These are phyloP conservation scores for barley (Hordeum vulgare) DNA, from an alignment of 176 grass and related monocot species.

Conservation along the genomic window DNA sequence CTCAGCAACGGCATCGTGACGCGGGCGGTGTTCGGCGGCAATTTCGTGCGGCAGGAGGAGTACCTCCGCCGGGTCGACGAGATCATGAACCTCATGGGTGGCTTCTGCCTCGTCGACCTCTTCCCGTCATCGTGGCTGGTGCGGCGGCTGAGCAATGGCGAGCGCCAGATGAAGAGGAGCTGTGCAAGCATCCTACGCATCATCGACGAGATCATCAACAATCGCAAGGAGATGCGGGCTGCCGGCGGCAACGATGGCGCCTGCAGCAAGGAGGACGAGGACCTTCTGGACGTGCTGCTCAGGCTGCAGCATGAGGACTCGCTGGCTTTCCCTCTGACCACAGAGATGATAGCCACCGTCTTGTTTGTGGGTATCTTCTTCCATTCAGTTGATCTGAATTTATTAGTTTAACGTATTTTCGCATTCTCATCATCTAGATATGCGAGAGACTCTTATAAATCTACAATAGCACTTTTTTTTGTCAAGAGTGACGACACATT, in stretches of 20 bases:
- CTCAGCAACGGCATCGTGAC: background rate
- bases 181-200: background rate
- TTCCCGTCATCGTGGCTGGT: conserved; percentile 22
- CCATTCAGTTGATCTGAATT: too few species aligned
- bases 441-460: too few species aligned
- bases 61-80: background rate
- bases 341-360: background rate
- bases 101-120: background rate
- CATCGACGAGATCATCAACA: background rate
- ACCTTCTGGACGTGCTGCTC: background rate
- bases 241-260: background rate
- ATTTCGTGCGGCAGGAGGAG: background rate
- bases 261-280: background rate
- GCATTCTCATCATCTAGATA: too few species aligned
- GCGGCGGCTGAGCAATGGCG: background rate
- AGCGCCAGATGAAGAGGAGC: background rate
- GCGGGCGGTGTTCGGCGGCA: too few species aligned
- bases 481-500: too few species aligned
- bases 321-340: background rate
- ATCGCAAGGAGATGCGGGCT: background rate
- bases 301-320: conserved; percentile 1
- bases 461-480: too few species aligned
- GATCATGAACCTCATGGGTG: background rate
- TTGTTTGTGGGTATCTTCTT: background rate
- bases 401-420: too few species aligned